Conservation (phyloP, 202 grass and related monocot genomes). For the Musa balbisiana region DNA sequence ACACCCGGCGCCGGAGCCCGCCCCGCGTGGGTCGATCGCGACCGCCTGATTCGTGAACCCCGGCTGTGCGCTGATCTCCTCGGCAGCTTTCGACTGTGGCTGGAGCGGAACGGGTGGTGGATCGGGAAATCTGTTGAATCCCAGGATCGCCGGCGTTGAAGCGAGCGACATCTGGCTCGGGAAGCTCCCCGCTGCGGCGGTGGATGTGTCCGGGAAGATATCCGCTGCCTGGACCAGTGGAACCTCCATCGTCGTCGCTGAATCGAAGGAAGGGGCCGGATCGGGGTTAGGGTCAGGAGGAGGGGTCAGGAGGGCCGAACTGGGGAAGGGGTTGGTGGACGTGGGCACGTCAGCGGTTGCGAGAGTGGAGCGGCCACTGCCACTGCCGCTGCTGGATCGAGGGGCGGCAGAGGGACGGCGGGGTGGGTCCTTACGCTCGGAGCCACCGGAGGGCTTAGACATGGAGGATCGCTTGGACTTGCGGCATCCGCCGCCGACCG, state of each 20-base stretch:
- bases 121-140: not conserved
- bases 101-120: not conserved
- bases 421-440: not conserved
- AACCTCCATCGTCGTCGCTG: not conserved
- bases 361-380: not conserved
- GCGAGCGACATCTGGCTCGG: not conserved
- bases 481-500: conserved; percentile 50
- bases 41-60: not conserved
- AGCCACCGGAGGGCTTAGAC: not conserved
- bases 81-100: not conserved
- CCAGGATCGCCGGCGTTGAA: not conserved
- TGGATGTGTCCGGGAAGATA: not conserved
- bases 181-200: not conserved
- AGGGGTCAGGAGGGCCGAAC: not conserved
- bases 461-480: conserved; percentile 17
- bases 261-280: not conserved
- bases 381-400: not conserved
- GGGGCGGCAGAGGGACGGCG: not conserved
- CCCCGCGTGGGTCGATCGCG: not conserved
- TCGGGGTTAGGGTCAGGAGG: not conserved
- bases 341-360: not conserved
- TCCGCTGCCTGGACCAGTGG: not conserved
- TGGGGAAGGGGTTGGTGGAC: not conserved
- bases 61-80: not conserved
- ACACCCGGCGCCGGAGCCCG: not conserved